Evolutionary conservation across 306 rosid genomes (phyloP), one percentile per base, ranked within the genome.

Genomic region (Malus sieversii): DNA sequence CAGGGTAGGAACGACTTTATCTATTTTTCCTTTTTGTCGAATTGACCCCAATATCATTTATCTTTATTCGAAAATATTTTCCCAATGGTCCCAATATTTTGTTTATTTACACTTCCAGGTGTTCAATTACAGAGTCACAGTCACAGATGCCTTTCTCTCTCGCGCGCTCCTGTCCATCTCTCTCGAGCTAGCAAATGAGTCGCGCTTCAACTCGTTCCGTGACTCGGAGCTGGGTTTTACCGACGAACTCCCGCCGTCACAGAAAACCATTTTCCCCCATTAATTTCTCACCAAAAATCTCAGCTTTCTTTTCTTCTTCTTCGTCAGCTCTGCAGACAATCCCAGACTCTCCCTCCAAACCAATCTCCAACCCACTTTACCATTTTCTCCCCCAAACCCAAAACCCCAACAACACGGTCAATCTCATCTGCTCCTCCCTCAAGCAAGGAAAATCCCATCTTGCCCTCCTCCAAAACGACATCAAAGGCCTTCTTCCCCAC

Each of bases 331-430:
- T 88, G 14, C 76, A 82, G 63, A 62, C 87, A 46, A 30, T 88
- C 42, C 78, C 85, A 1, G 85, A 84, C 59, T 82, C 94, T 66
- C 73, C 78, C 6, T 60, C 90, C 46, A 81, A 81, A 16, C 51
- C 84, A 73, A 38, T 71, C 67, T 82, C 87, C 16, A 91, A 87
- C 58, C 95, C 97, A 23, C 94, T 94, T 70, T 91, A 85, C 89
- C 82, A 86, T 60, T 86, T 94, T 68, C 97, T 94, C 1, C 88
- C 97, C 4, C 90, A 85, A 20, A 84, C 88, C 78, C 90, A 90
- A 59, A 94, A 91, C 79, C 98, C 97, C 72, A 82, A 87, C 81
- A 91, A 91, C 79, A 75, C 88, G 10, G 96, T 94, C 33, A 77
- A 86, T 72, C 89, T 94, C 82, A 79, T 94, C 32, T 87, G 85